Base-by-base conservation (phyloP, 106 monocot species). In the Hemerocallis citrina region DNA sequence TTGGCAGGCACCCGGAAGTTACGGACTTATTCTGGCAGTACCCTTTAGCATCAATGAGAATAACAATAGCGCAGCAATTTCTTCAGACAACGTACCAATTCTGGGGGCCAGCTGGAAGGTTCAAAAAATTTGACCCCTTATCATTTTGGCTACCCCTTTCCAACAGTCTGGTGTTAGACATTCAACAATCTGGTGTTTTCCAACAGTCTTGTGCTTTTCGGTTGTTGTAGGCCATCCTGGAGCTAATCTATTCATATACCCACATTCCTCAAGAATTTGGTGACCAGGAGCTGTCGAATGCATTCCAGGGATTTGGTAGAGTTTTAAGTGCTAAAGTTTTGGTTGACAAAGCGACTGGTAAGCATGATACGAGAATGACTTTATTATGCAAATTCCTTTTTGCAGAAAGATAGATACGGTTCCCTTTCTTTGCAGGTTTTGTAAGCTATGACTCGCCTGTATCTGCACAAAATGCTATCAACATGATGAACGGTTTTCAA, bases 291-390 rank as follows among this genome's bases (percentile, higher is more conserved):
- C 88, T 93, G 37, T 70, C 93, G 33, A 72, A 61, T 75, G 85
- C 88, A 35, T 93, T 93, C 55, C 93, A 82, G 51, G 25, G 64
- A 57, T 93, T 79, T 77, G 93, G 93, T 24, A 85, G 74, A 54
- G 85, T 93, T 52, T 77, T 93, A 51, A 93, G 93, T 65, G 88
- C 93, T 51, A 93, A 93, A 56, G 88, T 93, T 39, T 93, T 69
- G 66, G 66, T 93, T 50, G 93, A 93, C 74, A 93, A 88, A 69
- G 72, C 93, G 52, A 93, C 93, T 48, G 93, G 93, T 48, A 65
- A n/a, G n/a, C n/a, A n/a, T n/a, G n/a, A n/a, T 79, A 43, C 88
- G 93, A 55, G 88, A 93, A 85, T 93, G 93, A 47, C 88, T 93
- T 69, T 88, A 88, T 93, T 64, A 8, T 35, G 6, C 29, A 25